phyloP scores from a whole-genome alignment of 441 rosid species.

The Breynia disticha region DNA sequence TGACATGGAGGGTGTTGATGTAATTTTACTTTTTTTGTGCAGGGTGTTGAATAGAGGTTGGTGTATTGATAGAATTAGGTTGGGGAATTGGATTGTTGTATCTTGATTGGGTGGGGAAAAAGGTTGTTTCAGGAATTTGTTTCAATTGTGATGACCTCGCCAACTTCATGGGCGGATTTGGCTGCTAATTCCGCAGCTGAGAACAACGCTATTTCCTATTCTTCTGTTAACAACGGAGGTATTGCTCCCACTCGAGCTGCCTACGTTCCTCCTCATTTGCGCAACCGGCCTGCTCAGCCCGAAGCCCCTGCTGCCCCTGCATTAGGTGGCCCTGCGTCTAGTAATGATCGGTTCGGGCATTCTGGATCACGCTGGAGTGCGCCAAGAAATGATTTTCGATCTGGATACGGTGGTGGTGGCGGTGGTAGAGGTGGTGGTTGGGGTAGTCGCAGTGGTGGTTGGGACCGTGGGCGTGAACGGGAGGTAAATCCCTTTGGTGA shows the following conservation, averaged over 20 bases:
- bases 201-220: conserved; percentile 31
- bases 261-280: conserved; percentile 85
- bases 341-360: conserved; percentile 27
- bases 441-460: conserved; percentile 39
- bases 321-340: too few species aligned
- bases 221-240: conserved; percentile 41
- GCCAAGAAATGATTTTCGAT: conserved; percentile 27
- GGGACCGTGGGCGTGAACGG: conserved; percentile 49
- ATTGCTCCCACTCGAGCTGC: conserved; percentile 30
- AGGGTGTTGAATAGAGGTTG: conserved; percentile 6
- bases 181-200: conserved; percentile 70
- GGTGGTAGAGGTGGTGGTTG: conserved; percentile 38
- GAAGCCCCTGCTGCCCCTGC: conserved; percentile 43
- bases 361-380: conserved; percentile 34
- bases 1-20: conserved; percentile 6
- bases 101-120: not conserved
- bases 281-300: conserved; percentile 37
- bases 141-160: conserved; percentile 34
- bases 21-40: conserved; percentile 1
- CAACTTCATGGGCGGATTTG: conserved; percentile 81
- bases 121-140: conserved; percentile 13
- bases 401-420: conserved; percentile 37
- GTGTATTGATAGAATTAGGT: not conserved
- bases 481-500: conserved; percentile 79
- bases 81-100: not conserved